Percentiles rank a stretch among this genome's conserved stretches.
These are phyloP conservation scores for Zymoseptoria brevis DNA, from an alignment of 2,329 filamentous ascomycete species.

Conservation along the genomic window DNA sequence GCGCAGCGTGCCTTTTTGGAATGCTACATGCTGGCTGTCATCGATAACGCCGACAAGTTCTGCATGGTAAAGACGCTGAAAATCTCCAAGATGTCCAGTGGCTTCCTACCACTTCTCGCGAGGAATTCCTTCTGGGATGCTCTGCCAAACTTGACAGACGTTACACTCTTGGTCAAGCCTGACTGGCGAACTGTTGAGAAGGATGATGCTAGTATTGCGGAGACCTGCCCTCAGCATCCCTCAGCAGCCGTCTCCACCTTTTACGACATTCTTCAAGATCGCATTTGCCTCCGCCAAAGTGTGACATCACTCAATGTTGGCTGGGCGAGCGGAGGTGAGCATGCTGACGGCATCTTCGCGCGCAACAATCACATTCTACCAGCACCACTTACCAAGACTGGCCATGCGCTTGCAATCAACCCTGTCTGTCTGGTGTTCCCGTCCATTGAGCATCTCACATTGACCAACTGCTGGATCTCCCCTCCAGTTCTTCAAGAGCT, in stretches of 20 bases:
- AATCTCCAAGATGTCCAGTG: constrained; percentile 57
- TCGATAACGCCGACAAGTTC: constrained; percentile 52
- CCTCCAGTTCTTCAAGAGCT: constrained; percentile 50
- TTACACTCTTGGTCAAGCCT: constrained; percentile 55
- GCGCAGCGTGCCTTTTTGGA: constrained; percentile 61
- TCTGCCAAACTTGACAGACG: constrained; percentile 46
- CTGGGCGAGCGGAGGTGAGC: constrained; percentile 61
- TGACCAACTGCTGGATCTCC: constrained; percentile 63
- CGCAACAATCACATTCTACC: constrained; percentile 57
- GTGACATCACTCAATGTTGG: constrained; percentile 57
- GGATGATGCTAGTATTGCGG: constrained; percentile 44
- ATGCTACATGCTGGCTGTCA: constrained; percentile 57
- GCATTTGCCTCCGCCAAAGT: constrained; percentile 38
- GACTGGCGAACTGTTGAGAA: constrained; percentile 57
- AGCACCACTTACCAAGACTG: constrained; percentile 43
- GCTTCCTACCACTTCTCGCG: constrained; percentile 49
- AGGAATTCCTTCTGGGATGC: constrained; percentile 55
- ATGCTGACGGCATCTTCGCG: constrained; percentile 52
- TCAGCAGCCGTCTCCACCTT: constrained; percentile 46
- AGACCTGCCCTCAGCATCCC: constrained; percentile 44
- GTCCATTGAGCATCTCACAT: constrained; percentile 49
- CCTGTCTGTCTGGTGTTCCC: constrained; percentile 38
- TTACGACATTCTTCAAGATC: constrained; percentile 36
- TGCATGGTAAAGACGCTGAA: constrained; percentile 50
- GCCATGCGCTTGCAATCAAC: constrained; percentile 13